Evolutionary conservation across 208 protist genomes (phyloP).

Genomic region (Phytomonas sp.): DNA sequence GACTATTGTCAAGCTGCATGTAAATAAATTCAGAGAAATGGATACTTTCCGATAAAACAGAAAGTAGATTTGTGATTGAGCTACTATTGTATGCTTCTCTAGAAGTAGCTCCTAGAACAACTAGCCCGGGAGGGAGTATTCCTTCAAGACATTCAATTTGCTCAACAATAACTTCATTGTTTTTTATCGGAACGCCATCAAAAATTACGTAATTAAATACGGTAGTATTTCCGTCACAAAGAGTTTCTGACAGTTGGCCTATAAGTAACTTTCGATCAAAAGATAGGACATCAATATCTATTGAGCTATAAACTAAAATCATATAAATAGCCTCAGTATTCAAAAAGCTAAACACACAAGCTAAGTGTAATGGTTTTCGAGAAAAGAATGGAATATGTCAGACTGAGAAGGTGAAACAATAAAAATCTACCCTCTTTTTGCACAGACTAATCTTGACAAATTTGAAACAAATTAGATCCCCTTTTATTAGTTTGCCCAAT

Average conservation of each 20-base stretch:
- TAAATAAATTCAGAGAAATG: background rate
- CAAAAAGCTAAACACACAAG: constrained; percentile 5
- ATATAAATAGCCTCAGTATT: constrained; percentile 3
- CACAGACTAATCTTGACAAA: background rate
- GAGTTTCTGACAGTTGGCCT: constrained; percentile 5
- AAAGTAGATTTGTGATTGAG: background rate
- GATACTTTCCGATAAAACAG: background rate
- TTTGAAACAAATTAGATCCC: background rate
- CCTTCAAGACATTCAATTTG: constrained; percentile 66
- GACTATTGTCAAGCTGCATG: background rate
- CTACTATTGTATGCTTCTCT: background rate
- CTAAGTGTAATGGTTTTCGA: background rate
- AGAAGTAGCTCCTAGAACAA: constrained; percentile 38
- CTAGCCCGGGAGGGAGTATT: constrained; percentile 47
- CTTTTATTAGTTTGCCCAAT: background rate
- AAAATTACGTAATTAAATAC: constrained; percentile 17
- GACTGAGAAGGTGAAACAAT: background rate
- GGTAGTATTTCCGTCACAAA: constrained; percentile 1
- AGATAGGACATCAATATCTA: background rate
- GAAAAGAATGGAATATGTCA: background rate
- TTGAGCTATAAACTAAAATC: constrained; percentile 2
- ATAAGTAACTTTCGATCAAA: background rate
- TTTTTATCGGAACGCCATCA: constrained; percentile 30
- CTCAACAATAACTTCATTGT: constrained; percentile 40
- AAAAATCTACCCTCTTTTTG: background rate